A percentile compares a stretch with the other conserved stretches of the same genome.
These are phyloP conservation scores for Epichloe glyceriae DNA, from an alignment of 2,329 filamentous ascomycete species.

Conservation along the genomic window DNA sequence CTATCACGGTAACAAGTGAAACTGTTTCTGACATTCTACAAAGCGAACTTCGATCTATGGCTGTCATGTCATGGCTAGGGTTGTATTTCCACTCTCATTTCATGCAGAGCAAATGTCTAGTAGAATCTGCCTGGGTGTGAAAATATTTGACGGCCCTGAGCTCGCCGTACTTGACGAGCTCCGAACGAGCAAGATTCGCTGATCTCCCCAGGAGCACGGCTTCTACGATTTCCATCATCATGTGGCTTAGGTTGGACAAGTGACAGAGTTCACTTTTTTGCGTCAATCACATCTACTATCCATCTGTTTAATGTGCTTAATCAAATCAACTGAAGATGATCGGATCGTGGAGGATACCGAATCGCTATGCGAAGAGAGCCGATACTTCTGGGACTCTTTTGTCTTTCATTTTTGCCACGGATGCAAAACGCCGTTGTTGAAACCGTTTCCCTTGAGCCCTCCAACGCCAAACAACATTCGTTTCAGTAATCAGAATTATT, in stretches of 20 bases:
- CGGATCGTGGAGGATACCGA: constrained; percentile 31
- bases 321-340: constrained; percentile 2
- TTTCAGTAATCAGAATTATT: constrained; percentile 5
- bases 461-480: constrained; percentile 29
- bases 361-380: constrained; percentile 21
- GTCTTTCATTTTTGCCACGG: constrained; percentile 11
- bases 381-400: constrained; percentile 12
- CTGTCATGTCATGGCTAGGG: background rate
- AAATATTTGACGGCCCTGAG: background rate
- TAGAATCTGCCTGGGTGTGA: background rate
- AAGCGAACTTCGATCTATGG: background rate
- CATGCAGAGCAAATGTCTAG: background rate
- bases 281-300: constrained; percentile 2
- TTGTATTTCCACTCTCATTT: background rate
- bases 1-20: constrained; percentile 16
- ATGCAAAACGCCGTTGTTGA: constrained; percentile 40
- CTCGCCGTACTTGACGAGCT: background rate
- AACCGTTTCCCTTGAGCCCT: constrained; percentile 30
- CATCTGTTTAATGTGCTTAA: background rate
- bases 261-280: background rate
- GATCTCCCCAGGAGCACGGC: background rate
- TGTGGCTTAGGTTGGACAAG: background rate
- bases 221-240: background rate
- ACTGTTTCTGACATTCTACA: background rate
- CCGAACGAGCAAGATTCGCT: background rate